A percentile compares a stretch with the other conserved stretches of the same genome.
phyloP scores from a whole-genome alignment of 352 stramenopile species.

The Phytophthora meadii region DNA sequence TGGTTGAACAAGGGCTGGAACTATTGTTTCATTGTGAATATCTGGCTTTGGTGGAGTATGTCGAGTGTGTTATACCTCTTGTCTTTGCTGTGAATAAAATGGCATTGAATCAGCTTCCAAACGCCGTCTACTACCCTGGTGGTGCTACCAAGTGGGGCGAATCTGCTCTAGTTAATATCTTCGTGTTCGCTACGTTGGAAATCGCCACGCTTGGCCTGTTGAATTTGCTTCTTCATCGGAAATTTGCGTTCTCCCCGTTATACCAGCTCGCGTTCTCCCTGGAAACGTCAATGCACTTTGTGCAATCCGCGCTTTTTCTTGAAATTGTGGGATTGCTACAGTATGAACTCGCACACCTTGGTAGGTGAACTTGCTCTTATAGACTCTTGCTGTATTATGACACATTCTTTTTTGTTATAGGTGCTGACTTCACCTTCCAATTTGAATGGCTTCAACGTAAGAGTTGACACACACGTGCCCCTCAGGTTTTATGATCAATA shows the following conservation, averaged over 20 bases:
- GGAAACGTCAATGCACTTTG: conserved; percentile 24
- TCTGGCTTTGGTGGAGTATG: conserved; percentile 44
- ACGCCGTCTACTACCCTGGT: conserved; percentile 38
- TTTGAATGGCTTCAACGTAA: conserved; percentile 9
- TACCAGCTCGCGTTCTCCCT: conserved; percentile 47
- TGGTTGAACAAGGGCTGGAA: conserved; percentile 29
- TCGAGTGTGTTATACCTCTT: conserved; percentile 47
- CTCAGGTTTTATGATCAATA: background rate
- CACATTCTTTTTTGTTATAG: background rate
- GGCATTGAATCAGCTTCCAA: conserved; percentile 40
- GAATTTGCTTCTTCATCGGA: conserved; percentile 28
- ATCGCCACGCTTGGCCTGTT: conserved; percentile 36
- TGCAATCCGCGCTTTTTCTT: conserved; percentile 7
- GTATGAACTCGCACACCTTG: conserved; percentile 24
- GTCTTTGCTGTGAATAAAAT: conserved; percentile 41
- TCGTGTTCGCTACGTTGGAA: conserved; percentile 43
- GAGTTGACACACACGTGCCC: too few species aligned
- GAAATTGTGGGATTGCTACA: conserved; percentile 14
- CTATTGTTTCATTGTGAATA: conserved; percentile 48
- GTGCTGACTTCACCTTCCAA: conserved; percentile 13
- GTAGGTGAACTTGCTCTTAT: conserved; percentile 2
- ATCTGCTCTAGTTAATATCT: conserved; percentile 3
- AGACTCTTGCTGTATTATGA: background rate
- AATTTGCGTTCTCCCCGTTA: conserved; percentile 37
- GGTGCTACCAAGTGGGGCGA: conserved; percentile 12